These are phyloP conservation scores for Phytophthora hybrid DNA, from an alignment of 352 stramenopile genomes.

Conservation along the genomic window DNA sequence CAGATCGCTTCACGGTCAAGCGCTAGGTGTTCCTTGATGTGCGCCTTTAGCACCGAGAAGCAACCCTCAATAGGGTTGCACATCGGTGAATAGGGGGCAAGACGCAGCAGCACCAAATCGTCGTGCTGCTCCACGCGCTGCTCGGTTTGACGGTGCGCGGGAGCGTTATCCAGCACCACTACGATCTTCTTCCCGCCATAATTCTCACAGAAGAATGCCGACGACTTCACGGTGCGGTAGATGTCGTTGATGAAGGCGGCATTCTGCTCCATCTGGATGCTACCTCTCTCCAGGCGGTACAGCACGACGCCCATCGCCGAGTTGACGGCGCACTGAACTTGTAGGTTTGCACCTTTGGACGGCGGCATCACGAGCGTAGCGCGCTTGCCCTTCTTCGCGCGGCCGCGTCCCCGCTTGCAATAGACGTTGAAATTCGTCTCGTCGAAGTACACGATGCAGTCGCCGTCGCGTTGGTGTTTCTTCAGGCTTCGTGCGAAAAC, in stretches of 20 bases:
- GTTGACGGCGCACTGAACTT: conserved; percentile 10
- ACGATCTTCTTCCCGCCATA: conserved; percentile 1
- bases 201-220: not conserved
- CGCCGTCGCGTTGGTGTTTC: not conserved
- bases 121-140: too few relatives aligned
- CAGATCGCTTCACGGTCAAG: too few relatives aligned
- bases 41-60: too few relatives aligned
- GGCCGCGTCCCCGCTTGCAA: not conserved
- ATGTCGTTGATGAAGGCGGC: not conserved
- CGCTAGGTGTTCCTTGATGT: too few relatives aligned
- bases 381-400: not conserved
- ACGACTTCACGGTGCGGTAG: not conserved
- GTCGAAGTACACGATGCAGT: conserved; percentile 12
- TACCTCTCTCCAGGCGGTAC: not conserved
- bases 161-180: not conserved
- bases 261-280: not conserved
- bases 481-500: not conserved
- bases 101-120: too few relatives aligned
- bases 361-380: not conserved
- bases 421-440: conserved; percentile 6
- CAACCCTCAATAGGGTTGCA: too few relatives aligned
- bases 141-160: conserved; percentile 1
- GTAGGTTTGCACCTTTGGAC: conserved; percentile 12
- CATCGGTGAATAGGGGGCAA: too few relatives aligned
- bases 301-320: conserved; percentile 7